A percentile compares a stretch with the other conserved stretches of the same genome.
These are phyloP conservation scores for Retiboletus flavoniger DNA, from an alignment of 1,284 basidiomycete genomes.

Conservation along the genomic window DNA sequence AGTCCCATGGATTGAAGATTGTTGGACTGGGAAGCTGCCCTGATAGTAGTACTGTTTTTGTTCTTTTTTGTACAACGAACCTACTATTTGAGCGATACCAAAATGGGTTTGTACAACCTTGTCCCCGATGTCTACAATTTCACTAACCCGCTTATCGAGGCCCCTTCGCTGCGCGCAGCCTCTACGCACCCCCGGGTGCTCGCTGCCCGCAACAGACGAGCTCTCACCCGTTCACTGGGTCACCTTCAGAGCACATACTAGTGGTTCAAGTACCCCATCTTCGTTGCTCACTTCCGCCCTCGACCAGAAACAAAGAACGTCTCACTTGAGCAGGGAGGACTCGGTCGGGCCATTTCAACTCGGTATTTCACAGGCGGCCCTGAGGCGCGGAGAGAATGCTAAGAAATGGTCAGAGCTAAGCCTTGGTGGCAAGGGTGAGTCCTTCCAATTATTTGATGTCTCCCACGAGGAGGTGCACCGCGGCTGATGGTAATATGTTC, in stretches of 20 bases:
- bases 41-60: background rate
- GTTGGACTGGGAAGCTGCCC: background rate
- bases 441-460: background rate
- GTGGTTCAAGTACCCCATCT: conserved; percentile 47
- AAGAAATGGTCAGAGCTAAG: conserved; percentile 84
- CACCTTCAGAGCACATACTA: conserved; percentile 44
- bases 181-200: background rate
- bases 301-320: conserved; percentile 52
- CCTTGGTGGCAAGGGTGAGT: conserved; percentile 78
- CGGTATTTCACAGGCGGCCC: conserved; percentile 60
- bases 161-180: conserved; percentile 1
- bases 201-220: background rate
- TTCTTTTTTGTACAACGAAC: no score
- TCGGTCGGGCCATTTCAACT: conserved; percentile 81
- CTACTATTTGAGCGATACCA: background rate
- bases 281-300: conserved; percentile 69
- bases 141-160: conserved; percentile 12
- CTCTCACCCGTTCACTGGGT: background rate
- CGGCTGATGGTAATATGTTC: conserved; percentile 1
- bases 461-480: background rate
- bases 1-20: no score
- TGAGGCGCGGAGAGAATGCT: conserved; percentile 52
- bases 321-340: conserved; percentile 45
- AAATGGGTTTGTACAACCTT: conserved; percentile 1
- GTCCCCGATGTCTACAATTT: conserved; percentile 8